Conservation (phyloP, 495 filamentous ascomycete genomes). For the Poronia punctata region DNA sequence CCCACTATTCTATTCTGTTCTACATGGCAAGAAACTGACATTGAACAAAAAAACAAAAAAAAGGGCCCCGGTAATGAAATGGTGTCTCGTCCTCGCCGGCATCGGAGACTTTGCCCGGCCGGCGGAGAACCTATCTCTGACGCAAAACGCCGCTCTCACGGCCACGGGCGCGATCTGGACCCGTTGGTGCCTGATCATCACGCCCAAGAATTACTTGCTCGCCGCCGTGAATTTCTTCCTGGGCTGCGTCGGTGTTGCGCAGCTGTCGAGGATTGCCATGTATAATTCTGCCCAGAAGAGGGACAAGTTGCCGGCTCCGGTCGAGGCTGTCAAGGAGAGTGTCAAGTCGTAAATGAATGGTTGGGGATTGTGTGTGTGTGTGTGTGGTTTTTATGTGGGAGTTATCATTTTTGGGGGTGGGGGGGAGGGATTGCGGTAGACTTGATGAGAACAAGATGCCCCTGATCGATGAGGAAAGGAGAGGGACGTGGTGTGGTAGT, state of each 20-base stretch:
- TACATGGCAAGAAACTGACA: too few relatives aligned
- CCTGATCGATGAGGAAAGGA: too few relatives aligned
- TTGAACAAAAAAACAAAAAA: too few relatives aligned
- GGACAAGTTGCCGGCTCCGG: conserved; percentile 28
- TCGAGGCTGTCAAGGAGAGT: conserved; percentile 25
- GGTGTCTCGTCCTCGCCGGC: conserved; percentile 86
- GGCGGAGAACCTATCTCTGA: conserved; percentile 84
- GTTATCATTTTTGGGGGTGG: too few relatives aligned
- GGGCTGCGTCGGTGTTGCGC: conserved; percentile 73
- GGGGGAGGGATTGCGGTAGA: too few relatives aligned
- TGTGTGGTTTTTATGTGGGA: too few relatives aligned
- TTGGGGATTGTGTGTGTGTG: too few relatives aligned
- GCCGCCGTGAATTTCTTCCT: conserved; percentile 99
- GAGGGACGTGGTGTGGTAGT: too few relatives aligned
- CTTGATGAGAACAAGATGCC: too few relatives aligned
- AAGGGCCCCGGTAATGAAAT: conserved; percentile 98
- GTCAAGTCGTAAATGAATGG: conserved; percentile 4
- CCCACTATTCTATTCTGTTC: background rate
- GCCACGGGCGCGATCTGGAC: conserved; percentile 96
- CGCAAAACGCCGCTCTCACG: conserved; percentile 81
- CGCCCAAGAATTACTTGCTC: conserved; percentile 80
- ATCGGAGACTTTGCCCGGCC: conserved; percentile 87
- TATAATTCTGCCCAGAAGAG: conserved; percentile 58
- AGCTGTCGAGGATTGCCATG: conserved; percentile 67
- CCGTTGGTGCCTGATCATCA: conserved; percentile 96